Evolutionary conservation across 768 basidiomycete species (phyloP), one percentile per base, ranked within the genome.

Genomic region (Hemileccinum impolitum): DNA sequence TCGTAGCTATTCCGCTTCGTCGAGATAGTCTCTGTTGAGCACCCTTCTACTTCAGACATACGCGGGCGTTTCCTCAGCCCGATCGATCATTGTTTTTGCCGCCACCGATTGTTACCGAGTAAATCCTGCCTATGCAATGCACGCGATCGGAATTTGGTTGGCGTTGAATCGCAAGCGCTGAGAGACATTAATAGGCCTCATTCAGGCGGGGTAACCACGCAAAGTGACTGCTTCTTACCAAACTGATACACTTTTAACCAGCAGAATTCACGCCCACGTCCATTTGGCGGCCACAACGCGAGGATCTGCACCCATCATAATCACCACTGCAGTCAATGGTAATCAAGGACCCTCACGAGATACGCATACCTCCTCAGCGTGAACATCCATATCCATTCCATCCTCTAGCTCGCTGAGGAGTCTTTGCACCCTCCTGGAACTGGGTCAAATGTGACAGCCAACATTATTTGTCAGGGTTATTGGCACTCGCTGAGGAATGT

Each of bases 391-490:
- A n/a, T n/a, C n/a, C 28, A 53, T 67, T 15, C 65, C 68, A 6
- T 61, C 67, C 11, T 66, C 71, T 19, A 76, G 69, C 31, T 73
- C 71, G 0, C 70, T 74, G 63, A 64, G 1, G 59, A 56, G 31
- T 43, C 48, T 4, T 42, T 36, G 12, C 49, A 45, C 9, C 48
- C 38, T 15, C 43, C 45, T n/a, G 55, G 50, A 11, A 9, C 36
- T 35, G 54, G 15, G 17, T 13, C 47, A 17, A 52, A 9, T 19
- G 55, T 38, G 52, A 34, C 31, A 42, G 17, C n/a, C 53, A 53
- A 26, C 54, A 50, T 6, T 64, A 67, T 39, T 63, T 65, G 6
- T 67, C 66, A 18, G 66, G 66, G 3, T 31, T 69, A n/a, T 67
- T 69, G 66, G 25, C 67, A 67, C 50, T 69, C 66, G 23, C 28